Evolutionary conservation across 768 basidiomycete genomes (phyloP), one percentile per base, ranked within the genome.

Genomic region (Omphalotus guepiniiformis): DNA sequence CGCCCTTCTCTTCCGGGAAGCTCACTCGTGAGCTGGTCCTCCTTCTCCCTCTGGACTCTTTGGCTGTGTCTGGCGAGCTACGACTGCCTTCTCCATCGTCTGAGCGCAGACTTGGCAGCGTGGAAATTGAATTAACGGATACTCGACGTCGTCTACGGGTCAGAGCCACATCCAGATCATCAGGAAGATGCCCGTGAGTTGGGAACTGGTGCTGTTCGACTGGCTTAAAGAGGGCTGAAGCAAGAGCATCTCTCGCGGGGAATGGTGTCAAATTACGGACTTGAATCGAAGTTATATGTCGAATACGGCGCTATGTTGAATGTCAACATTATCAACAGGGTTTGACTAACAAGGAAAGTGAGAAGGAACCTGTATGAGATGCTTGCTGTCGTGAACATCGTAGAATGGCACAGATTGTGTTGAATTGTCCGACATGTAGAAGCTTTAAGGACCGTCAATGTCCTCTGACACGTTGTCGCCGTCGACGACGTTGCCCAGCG

Each of bases 241-340:
- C 81, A 52, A 88, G 73, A 5, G 82, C 75, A 62, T 92, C 88
- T 28, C 89, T 81, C 43, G 79, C 79, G 27, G 88, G 88, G 61
- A 88, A 91, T 1, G 86, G 87, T n/a, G 89, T 86, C 29, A 92
- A 69, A 60, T 92, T 92, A 52, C 82, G 79, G 54, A 92, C 72
- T 67, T 89, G 85, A 40, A 92, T 69, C 35, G 79, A 73, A 48
- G 78, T 73, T 49, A 91, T 74, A 67, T 91, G 86, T 54, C 88
- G 79, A 52, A 88, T 71, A 35, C 85, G 83, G 58, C 79, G 79
- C 79, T 88, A 63, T 30, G 59, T 38, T 39, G 15, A 35, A 39
- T 40, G 38, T 29, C 52, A 48, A 49, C 29, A 55, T 37, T 47
- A 46, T 19, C 15, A 37, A n/a, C 9, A 38, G 8, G 38, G 27